Base-by-base conservation (phyloP, 192 early-diverging fungal genomes). In the Coemansia sp. region DNA sequence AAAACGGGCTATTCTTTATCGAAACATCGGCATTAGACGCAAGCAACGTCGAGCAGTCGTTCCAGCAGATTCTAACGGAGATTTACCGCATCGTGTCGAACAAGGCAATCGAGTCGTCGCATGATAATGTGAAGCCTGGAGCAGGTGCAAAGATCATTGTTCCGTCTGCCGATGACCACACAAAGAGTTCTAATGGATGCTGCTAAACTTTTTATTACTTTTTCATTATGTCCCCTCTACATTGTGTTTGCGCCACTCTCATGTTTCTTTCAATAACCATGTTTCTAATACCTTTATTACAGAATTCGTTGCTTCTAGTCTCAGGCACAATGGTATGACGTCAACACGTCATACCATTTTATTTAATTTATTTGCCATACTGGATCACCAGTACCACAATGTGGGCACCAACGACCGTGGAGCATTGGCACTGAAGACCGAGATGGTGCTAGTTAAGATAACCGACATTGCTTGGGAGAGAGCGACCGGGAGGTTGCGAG, bases 21-120 rank as follows among this genome's bases (percentile, higher is more conserved):
- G 97, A 99, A 78, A 98, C 97, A 7, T 99, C 97, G 25, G 97
- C 97, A 17, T 84, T 99, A 81, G 95, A 99, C 71, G 86, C 91
- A 19, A 94, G 87, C 85, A 99, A 99, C 74, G 95, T 99, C 55
- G 97, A 99, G 76, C 85, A 91, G 40, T 90, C 94, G 29, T 98
- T 99, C 83, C 92, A 96, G 78, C 89, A 93, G 60, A 97, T 97
- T 63, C 82, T 98, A 68, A 93, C 94, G 50, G 93, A 92, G 90
- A 89, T 81, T 46, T 98, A 98, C 84, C 90, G 90, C 66, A 92
- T 97, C 68, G 93, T 96, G 14, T 96, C 96, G 58, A 95, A 94
- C 91, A 96, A 95, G 75, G 94, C 95, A 38, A 84, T 98, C 53
- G 93, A 95, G 81, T 87, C 84, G 60, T 86, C 84, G 66, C 86